phyloP scores from a whole-genome alignment of 75 land plant genomes.

The Pseudotsuga menziesii region DNA sequence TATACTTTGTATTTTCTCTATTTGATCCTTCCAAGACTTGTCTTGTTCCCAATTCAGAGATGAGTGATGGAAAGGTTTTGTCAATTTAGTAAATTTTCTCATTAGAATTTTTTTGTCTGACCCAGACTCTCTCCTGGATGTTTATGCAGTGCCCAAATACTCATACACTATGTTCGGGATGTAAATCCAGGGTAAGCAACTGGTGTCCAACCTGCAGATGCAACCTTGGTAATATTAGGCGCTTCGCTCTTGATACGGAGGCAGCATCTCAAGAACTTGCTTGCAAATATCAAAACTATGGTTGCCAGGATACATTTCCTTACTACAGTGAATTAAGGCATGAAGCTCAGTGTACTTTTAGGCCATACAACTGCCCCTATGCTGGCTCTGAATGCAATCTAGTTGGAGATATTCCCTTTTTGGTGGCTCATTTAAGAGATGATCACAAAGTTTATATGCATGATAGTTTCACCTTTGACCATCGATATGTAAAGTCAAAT shows the following conservation, averaged over 20 bases:
- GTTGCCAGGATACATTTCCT: constrained; percentile 56
- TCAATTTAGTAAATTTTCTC: too few relatives aligned
- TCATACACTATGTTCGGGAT: neutral
- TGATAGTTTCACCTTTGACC: constrained; percentile 62
- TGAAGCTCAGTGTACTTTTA: constrained; percentile 49
- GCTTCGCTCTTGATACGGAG: neutral
- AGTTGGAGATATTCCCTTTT: constrained; percentile 51
- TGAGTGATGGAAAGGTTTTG: too few relatives aligned
- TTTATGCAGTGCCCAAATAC: neutral
- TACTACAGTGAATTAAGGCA: constrained; percentile 58
- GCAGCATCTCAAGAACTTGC: constrained; percentile 52
- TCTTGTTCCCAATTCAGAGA: too few relatives aligned
- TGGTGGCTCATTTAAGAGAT: constrained; percentile 53
- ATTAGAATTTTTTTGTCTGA: too few relatives aligned
- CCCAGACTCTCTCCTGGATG: too few relatives aligned
- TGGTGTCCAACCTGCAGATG: neutral
- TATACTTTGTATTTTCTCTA: too few relatives aligned
- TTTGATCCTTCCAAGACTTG: too few relatives aligned
- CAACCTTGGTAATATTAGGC: neutral
- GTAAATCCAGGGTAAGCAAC: neutral
- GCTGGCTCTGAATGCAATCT: constrained; percentile 64
- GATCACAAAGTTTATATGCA: constrained; percentile 75
- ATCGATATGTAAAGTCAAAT: constrained; percentile 62
- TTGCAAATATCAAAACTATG: constrained; percentile 44
- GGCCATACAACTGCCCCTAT: constrained; percentile 68